Conservation (phyloP, 148 eudicot species). For the Chenopodium berlandieri region DNA sequence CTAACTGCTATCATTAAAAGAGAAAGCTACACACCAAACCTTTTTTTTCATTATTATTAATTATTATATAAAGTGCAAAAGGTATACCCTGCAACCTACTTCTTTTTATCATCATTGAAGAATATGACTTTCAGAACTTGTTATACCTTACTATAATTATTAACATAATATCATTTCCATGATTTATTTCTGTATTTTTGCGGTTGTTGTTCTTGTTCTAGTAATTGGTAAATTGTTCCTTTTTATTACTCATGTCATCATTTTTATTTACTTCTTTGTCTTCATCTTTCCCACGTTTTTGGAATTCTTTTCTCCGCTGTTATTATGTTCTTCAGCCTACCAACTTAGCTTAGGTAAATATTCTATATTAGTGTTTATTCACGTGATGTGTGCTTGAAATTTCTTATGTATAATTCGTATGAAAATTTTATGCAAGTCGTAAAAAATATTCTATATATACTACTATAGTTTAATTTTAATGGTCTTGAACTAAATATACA, state of each 20-base stretch:
- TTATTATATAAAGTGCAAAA: slow-evolving; percentile 13
- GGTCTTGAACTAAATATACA: too few relatives aligned
- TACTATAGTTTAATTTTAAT: too few relatives aligned
- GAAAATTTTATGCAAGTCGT: too few relatives aligned
- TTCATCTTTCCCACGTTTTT: slow-evolving; percentile 5
- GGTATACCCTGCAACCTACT: slow-evolving; percentile 1
- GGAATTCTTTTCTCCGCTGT: slow-evolving; percentile 2
- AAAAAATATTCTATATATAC: too few relatives aligned
- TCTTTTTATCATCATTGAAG: slow-evolving; percentile 11
- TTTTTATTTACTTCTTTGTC: not conserved
- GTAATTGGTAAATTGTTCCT: not conserved
- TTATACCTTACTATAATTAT: not conserved
- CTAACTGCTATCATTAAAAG: slow-evolving; percentile 21
- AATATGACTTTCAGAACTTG: slow-evolving; percentile 17
- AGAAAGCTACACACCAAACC: slow-evolving; percentile 16
- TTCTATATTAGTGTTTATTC: too few relatives aligned
- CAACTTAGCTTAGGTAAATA: too few relatives aligned
- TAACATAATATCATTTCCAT: not conserved
- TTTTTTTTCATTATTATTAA: slow-evolving; percentile 18
- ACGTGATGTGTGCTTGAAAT: too few relatives aligned
- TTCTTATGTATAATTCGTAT: too few relatives aligned
- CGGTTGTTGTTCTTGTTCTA: not conserved
- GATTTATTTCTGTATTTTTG: not conserved
- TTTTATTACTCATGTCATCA: not conserved
- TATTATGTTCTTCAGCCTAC: not conserved